phyloP scores from a whole-genome alignment of 73 alveolate species.

The Uronychia setigera region DNA sequence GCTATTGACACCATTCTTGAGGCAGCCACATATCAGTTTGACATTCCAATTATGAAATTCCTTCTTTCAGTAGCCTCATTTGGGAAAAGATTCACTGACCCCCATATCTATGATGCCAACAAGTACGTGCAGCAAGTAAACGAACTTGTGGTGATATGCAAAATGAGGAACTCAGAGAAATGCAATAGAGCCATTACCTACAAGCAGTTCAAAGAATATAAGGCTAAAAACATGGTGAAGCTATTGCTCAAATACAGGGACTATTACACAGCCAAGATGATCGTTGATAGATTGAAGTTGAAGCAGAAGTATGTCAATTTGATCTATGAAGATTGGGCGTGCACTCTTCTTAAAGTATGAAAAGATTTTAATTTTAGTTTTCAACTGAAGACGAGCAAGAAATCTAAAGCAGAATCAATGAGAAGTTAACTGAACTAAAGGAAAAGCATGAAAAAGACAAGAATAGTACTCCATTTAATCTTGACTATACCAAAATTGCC shows the following conservation, averaged over 20 bases:
- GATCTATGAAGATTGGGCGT: conserved; percentile 71
- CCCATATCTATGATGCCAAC: conserved; percentile 41
- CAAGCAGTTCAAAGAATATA: conserved; percentile 54
- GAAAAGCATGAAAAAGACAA: not conserved
- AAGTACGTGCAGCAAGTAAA: conserved; percentile 60
- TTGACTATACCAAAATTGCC: conserved; percentile 69
- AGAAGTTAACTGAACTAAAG: conserved; percentile 35
- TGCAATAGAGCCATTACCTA: conserved; percentile 68
- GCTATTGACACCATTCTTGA: conserved; percentile 66
- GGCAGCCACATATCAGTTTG: conserved; percentile 58
- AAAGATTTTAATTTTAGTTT: not conserved
- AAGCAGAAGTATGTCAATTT: conserved; percentile 39
- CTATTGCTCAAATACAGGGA: conserved; percentile 57
- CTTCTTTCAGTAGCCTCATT: conserved; percentile 57
- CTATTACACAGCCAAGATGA: conserved; percentile 38
- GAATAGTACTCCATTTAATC: conserved; percentile 21
- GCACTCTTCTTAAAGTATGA: conserved; percentile 40
- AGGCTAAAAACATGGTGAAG: conserved; percentile 55
- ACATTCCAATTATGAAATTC: conserved; percentile 42
- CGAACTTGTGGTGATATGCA: conserved; percentile 43
- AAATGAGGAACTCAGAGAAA: conserved; percentile 47
- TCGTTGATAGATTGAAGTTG: conserved; percentile 40
- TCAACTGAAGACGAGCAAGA: conserved; percentile 16
- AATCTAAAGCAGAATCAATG: conserved; percentile 23
- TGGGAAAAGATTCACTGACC: conserved; percentile 55